Base-by-base conservation (phyloP, 192 early-diverging fungal genomes). In the Backusella luteola region DNA sequence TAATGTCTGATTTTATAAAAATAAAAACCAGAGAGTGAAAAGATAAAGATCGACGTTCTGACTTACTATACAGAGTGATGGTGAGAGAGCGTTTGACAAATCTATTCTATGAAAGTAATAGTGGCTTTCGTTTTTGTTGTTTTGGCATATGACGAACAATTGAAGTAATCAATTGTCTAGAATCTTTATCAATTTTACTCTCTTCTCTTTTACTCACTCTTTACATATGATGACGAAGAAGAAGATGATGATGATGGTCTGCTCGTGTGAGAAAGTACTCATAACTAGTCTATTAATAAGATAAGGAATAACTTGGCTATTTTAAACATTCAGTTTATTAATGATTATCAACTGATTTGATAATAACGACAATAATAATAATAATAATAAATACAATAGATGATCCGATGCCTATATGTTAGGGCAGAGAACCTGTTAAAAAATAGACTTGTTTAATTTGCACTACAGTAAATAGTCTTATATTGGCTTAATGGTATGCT, bases 131-230 rank as follows among this genome's bases (percentile, higher is more conserved):
- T 29, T 63, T 49, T 49, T 49, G 5, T 49, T 49, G 4, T 49
- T 63, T 63, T 63, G 56, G 56, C 56, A 63, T 63, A 63, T 63
- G 56, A 63, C 56, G 56, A 63, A 11, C 56, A 26, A 63, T 63
- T 63, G 56, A 63, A 63, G 56, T 63, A 63, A 63, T 29, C 56
- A 14, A 23, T 14, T 29, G 23, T 63, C 56, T 63, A 63, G 56
- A 63, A 8, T 12, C 2, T 63, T 8, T 11, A 63, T 63, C 26
- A 23, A 12, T 39, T 1, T 12, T 12, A 39, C 38, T 29, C 56
- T 59, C n/a, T 63, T 14, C 26, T 14, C 23, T 63, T n/a, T 52
- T 44, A 44, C 8, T 59, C 19, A 21, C 19, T 26, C 21, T 59
- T 59, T 59, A 15, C 1, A 44, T 44, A n/a, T 49, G 6, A 49